Evolutionary conservation across 2,329 filamentous ascomycete species (phyloP).

Genomic region (Fonsecaea monophora): DNA sequence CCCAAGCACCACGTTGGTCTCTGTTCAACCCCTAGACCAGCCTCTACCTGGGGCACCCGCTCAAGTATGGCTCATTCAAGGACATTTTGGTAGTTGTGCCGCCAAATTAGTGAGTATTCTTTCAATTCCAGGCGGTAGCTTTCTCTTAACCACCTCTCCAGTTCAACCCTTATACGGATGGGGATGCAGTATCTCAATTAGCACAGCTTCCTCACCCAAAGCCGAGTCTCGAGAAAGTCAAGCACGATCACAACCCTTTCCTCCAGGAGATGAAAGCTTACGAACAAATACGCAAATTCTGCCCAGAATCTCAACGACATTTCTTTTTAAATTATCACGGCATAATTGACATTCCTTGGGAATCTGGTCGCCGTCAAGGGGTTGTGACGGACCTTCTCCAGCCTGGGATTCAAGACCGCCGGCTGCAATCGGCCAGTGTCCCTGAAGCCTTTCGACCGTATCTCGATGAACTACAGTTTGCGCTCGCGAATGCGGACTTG

Average conservation of each 20-base stretch:
- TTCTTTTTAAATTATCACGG: neutral
- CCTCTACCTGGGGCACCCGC: neutral
- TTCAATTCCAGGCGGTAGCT: neutral
- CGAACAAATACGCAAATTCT: neutral
- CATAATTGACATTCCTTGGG: neutral
- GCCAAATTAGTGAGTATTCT: neutral
- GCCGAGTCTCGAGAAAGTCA: neutral
- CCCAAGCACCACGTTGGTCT: neutral
- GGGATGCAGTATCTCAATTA: neutral
- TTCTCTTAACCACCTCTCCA: neutral
- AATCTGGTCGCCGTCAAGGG: neutral
- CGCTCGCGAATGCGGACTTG: neutral
- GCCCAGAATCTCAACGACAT: constrained; percentile 1
- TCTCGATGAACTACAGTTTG: neutral
- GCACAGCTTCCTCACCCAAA: neutral
- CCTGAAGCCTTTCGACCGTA: neutral
- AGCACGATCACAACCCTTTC: neutral
- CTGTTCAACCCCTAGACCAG: neutral
- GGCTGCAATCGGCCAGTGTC: constrained; percentile 3
- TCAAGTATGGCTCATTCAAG: neutral
- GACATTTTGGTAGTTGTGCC: neutral
- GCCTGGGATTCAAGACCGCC: neutral
- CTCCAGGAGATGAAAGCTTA: neutral
- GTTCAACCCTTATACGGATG: neutral
- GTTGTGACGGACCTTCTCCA: neutral